Evolutionary conservation across 148 eudicot species (phyloP).

Genomic region (Rhododendron mucronatum): DNA sequence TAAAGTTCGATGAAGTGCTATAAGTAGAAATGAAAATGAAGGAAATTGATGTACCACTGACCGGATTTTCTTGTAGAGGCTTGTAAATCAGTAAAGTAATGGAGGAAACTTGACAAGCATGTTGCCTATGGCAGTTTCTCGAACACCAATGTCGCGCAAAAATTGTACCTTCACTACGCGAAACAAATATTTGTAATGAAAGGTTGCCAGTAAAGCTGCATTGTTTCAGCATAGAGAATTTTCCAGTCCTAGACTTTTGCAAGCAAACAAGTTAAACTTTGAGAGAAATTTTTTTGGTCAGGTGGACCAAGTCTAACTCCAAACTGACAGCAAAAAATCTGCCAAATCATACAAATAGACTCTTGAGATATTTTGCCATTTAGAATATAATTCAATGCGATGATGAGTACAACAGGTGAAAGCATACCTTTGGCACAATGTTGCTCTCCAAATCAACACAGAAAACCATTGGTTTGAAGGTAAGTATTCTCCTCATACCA

Average conservation of each 20-base stretch:
- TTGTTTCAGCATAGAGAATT: neutral
- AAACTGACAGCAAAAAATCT: neutral
- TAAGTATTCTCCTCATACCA: constrained; percentile 84
- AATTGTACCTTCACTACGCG: constrained; percentile 62
- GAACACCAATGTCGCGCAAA: constrained; percentile 78
- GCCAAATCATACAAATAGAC: neutral
- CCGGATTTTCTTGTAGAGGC: constrained; percentile 91
- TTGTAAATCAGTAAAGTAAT: constrained; percentile 77
- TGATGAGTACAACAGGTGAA: neutral
- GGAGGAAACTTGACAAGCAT: constrained; percentile 84
- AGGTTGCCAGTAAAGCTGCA: neutral
- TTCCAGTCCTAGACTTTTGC: neutral
- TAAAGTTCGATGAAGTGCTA: neutral
- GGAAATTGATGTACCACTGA: constrained; percentile 64
- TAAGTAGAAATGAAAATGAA: constrained; percentile 6
- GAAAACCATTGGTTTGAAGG: constrained; percentile 74
- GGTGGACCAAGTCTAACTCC: neutral
- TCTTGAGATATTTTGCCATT: neutral
- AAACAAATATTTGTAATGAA: neutral
- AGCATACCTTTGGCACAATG: constrained; percentile 79
- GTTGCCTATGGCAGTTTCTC: constrained; percentile 70
- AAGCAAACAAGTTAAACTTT: neutral
- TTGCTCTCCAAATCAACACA: constrained; percentile 67
- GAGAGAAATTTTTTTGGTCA: neutral
- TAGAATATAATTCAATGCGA: neutral